Percentiles rank a stretch among this genome's conserved stretches.
phyloP scores from a whole-genome alignment of 1,284 basidiomycete species.

The Tremellales sp. region DNA sequence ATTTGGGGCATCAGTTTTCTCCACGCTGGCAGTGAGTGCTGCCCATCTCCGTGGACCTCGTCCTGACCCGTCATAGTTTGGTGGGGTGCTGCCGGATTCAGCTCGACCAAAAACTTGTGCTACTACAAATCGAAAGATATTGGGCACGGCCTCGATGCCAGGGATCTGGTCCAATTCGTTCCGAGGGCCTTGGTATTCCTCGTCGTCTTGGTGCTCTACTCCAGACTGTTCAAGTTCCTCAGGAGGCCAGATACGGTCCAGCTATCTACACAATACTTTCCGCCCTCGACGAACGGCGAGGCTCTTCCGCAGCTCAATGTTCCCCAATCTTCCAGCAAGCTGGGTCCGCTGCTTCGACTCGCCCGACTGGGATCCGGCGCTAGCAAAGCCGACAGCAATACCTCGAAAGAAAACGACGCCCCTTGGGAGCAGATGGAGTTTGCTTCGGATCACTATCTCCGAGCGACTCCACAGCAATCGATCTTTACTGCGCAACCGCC shows the following conservation, averaged over 20 bases:
- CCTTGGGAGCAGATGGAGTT: slow-evolving; percentile 41
- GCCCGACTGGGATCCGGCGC: slow-evolving; percentile 5
- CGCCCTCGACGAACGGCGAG: slow-evolving; percentile 11
- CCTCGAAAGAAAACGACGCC: slow-evolving; percentile 17
- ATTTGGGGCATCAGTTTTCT: slow-evolving; percentile 32
- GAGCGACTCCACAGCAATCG: slow-evolving; percentile 6
- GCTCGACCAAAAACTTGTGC: slow-evolving; percentile 30
- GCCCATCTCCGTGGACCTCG: not conserved
- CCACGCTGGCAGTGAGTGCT: slow-evolving; percentile 35
- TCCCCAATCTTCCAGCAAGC: slow-evolving; percentile 7
- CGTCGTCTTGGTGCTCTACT: slow-evolving; percentile 35
- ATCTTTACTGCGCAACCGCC: too few relatives aligned
- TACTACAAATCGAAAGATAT: slow-evolving; percentile 28
- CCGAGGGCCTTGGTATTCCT: slow-evolving; percentile 43
- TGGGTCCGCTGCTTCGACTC: slow-evolving; percentile 11
- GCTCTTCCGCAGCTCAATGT: not conserved
- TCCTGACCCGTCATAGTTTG: slow-evolving; percentile 23
- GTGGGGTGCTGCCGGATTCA: slow-evolving; percentile 30
- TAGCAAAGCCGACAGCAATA: slow-evolving; percentile 2
- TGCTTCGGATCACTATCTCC: slow-evolving; percentile 13
- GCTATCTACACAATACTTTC: slow-evolving; percentile 27
- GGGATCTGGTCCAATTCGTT: slow-evolving; percentile 42
- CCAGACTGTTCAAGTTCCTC: slow-evolving; percentile 38
- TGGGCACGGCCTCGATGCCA: slow-evolving; percentile 17
- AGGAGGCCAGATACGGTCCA: slow-evolving; percentile 44